Evolutionary conservation across 1,284 basidiomycete species (phyloP), one percentile per base, ranked within the genome.

Genomic region (Trametes versicolor): DNA sequence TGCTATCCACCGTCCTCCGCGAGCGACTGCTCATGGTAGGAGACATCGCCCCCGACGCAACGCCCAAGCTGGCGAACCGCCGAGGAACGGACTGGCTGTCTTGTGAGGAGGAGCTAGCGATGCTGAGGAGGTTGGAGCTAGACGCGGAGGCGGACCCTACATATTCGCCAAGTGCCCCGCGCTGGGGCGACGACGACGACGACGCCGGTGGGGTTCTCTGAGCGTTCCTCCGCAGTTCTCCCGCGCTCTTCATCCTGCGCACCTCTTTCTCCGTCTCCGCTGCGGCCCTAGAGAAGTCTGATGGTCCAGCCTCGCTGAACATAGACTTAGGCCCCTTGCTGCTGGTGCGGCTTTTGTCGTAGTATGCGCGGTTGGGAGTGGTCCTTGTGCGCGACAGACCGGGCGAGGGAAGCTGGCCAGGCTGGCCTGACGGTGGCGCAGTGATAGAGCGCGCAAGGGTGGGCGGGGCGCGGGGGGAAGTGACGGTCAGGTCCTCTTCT

Each of bases 201-300:
- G 76, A 73, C 52, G 62, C 66, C 19, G 74, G 70, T 29, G 69
- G 62, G 12, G 63, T 62, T 41, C 71, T 62, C 39, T 56, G 49
- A 10, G 60, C 55, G 49, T 82, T 83, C 64, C 86, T 82, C 56
- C 89, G 85, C 41, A 95, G 79, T 72, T 94, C 91, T 32, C 93
- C 93, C 13, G 94, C 93, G 73, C 92, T 94, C 77, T 94, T 93
- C 94, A 96, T 95, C 75, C 88, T 90, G 62, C 92, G 87, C 49
- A 94, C 73, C 72, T 93, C 90, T 58, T 79, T 85, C 15, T 80
- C 75, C 56, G 82, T 76, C 54, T 78, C 77, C 60, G 68, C 70
- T 37, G 67, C 62, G 41, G 56, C 66, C 54, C 62, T 67, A 37
- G 73, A 65, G 36, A 70, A 60, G 32, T 61, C 63, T 41, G 67